These are phyloP conservation scores for Cinnamomum micranthum DNA, from an alignment of 164 flowering plant genomes.

Conservation along the genomic window DNA sequence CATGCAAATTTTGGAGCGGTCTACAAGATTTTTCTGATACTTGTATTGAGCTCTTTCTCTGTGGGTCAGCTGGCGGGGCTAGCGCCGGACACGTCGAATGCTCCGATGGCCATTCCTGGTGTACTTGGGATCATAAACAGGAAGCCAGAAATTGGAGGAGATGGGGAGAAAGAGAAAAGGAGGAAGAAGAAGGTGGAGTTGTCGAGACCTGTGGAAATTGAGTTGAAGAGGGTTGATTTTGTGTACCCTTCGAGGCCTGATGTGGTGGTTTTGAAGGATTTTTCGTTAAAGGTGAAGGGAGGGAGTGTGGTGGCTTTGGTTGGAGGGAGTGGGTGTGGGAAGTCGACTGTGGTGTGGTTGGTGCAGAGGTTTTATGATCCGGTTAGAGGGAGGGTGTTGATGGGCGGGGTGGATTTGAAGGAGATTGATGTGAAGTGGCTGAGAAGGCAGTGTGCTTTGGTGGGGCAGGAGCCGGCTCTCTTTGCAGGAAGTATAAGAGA, in stretches of 20 bases:
- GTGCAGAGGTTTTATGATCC: conserved; percentile 80
- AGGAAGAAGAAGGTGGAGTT: conserved; percentile 39
- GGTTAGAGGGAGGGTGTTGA: conserved; percentile 39
- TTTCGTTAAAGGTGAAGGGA: conserved; percentile 48
- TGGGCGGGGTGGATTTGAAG: conserved; percentile 62
- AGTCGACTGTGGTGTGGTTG: conserved; percentile 69
- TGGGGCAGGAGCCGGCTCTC: conserved; percentile 76
- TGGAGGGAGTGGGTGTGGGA: conserved; percentile 74
- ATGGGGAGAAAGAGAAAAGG: neutral
- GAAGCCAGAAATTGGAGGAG: conserved; percentile 39
- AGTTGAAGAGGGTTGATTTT: conserved; percentile 59
- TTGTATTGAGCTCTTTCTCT: conserved; percentile 73
- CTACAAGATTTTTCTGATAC: conserved; percentile 61
- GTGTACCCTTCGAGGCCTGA: conserved; percentile 69
- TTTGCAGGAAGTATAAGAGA: conserved; percentile 69
- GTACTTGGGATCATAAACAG: conserved; percentile 44
- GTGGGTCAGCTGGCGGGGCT: conserved; percentile 81
- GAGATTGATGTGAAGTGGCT: conserved; percentile 63
- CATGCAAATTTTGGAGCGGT: conserved; percentile 45
- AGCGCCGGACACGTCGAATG: conserved; percentile 75
- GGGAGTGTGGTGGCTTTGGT: conserved; percentile 72
- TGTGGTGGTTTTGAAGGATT: conserved; percentile 46
- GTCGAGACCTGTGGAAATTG: conserved; percentile 40
- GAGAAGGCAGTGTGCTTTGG: conserved; percentile 64
- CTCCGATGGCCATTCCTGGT: conserved; percentile 48